phyloP scores from a whole-genome alignment of 192 early-diverging fungal genomes.

The Coemansia sp. region DNA sequence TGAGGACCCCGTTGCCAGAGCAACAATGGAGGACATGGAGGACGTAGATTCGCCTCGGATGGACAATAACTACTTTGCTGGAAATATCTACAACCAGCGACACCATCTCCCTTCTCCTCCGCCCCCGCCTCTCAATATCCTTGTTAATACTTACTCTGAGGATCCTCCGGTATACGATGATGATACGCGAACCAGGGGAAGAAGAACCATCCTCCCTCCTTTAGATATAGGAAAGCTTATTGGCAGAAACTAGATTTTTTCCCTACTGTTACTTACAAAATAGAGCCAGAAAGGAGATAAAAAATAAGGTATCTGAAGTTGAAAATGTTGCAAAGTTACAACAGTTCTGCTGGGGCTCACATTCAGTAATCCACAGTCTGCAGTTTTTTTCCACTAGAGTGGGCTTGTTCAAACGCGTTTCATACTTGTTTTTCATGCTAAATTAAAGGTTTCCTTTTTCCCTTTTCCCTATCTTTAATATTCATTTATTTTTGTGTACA shows the following conservation, averaged over 20 bases:
- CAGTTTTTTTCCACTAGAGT: too few relatives aligned
- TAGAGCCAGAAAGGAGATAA: too few relatives aligned
- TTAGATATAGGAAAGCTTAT: neutral
- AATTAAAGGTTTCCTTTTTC: neutral
- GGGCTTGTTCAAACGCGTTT: too few relatives aligned
- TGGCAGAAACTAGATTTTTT: neutral
- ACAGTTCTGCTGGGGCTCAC: too few relatives aligned
- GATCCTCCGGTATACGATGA: slow-evolving; percentile 5
- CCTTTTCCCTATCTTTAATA: neutral
- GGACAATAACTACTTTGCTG: too few relatives aligned
- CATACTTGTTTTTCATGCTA: neutral
- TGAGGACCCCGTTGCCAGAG: neutral
- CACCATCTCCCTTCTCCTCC: neutral
- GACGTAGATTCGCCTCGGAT: neutral
- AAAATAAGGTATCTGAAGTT: too few relatives aligned
- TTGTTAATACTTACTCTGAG: neutral
- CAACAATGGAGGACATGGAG: neutral
- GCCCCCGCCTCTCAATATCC: neutral
- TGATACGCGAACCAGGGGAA: neutral
- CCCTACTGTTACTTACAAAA: too few relatives aligned
- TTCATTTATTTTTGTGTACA: neutral
- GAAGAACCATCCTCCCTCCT: neutral
- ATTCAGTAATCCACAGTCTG: too few relatives aligned
- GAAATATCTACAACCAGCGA: neutral
- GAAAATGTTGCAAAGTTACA: too few relatives aligned